Base-by-base conservation (phyloP, 176 grass and related monocot species). In the Saccharum spontaneum region DNA sequence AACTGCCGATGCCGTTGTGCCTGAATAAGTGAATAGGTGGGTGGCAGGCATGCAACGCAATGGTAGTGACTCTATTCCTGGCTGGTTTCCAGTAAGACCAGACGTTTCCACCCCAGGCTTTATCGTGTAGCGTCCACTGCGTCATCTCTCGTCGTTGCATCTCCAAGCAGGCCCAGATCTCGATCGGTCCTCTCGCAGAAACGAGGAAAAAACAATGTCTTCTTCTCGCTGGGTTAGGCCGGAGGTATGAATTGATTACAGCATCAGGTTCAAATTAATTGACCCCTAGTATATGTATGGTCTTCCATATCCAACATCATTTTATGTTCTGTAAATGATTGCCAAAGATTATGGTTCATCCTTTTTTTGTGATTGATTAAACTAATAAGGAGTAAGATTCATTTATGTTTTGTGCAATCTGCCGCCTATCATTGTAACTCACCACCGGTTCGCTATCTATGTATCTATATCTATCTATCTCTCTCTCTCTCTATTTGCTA, bases 171-270 rank as follows among this genome's bases (percentile, higher is more conserved):
- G 3, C 16, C 72, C 45, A 33, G 20, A 49, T 10, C 23, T 34
- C 13, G 15, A 1, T n/a, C 48, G 17, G 22, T 59, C 37, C 8
- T 37, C 71, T 20, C 4, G 11, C 16, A 14, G 69, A 61, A 59
- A n/a, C 11, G 20, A 61, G 44, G 22, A 28, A n/a, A 1, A 54
- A 4, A 17, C 22, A 23, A 62, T 46, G 65, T 8, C 45, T 34
- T 57, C 54, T 66, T 86, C 44, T 73, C 83, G 88, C 80, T 86
- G 79, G 88, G 7, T 86, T 23, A 67, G 13, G 49, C 18, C 83
- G 1, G 72, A 82, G 88, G 83, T 86, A 86, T 0, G 49, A 1
- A 67, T 63, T 10, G 10, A 54, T 64, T 71, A 44, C 67, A 40
- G 7, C 18, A 11, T 24, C 10, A 12, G 23, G 23, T 62, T 62